Evolutionary conservation across 768 basidiomycete species (phyloP), one percentile per base, ranked within the genome.

Genomic region (Strobilomyces echinocephalus): DNA sequence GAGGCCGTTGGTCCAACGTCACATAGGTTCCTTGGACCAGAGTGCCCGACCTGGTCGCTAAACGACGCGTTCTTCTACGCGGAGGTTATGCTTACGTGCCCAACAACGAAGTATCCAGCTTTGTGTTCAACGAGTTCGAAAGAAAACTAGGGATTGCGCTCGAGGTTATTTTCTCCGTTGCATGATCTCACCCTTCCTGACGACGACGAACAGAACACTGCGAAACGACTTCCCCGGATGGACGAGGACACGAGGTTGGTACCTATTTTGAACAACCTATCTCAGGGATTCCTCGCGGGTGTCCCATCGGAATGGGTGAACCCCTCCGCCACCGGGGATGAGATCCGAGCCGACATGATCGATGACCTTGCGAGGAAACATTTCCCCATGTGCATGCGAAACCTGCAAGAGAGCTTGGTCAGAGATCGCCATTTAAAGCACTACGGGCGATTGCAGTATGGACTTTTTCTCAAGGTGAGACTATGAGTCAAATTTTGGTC

Each of bases 321-420:
- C 45, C 74, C 78, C 20, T 74, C 80, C 12, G 74, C 79, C 11
- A 76, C 73, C 30, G 79, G 79, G 0, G 83, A 85, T 30, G 80
- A 80, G 42, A 84, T 98, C 59, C 94, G 82, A 54, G 95, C 95
- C 1, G 95, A 97, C 49, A 95, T 95, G 94, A 77, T 99, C 2
- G 90, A 97, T 62, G 86, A 86, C 31, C 73, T 98, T 28, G 84
- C 94, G 0, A 76, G 73, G 61, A 87, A 87, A 68, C 92, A 97
- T 67, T 98, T 92, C 80, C 97, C 97, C 1, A 74, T 92, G 60
- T 99, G 97, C 68, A 97, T 97, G 94, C 84, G 91, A 46, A 86
- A 85, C 60, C 72, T 97, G 49, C 94, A 97, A 64, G 88, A 89
- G 49, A 82, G 75, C 49, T 72, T 97, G 53, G 77, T 80, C 56